A percentile compares a stretch with the other conserved stretches of the same genome.
These are phyloP conservation scores for Eucalyptus pumila DNA, from an alignment of 345 rosid species.

Conservation along the genomic window DNA sequence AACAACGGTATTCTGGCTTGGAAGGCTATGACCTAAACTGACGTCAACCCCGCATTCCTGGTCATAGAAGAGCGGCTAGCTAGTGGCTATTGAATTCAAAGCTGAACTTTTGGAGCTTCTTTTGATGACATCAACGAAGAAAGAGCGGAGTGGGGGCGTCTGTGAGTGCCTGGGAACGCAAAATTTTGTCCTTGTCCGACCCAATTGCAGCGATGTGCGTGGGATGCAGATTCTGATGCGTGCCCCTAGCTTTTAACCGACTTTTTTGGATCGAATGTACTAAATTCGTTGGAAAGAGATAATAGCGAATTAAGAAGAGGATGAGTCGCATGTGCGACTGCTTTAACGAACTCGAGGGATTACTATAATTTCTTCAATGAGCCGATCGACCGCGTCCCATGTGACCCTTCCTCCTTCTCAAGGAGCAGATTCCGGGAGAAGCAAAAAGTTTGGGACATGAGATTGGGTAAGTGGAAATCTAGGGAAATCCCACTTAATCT, in stretches of 20 bases:
- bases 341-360: background rate
- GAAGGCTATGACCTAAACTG: background rate
- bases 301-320: background rate
- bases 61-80: background rate
- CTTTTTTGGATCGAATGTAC: background rate
- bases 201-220: background rate
- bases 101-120: background rate
- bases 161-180: background rate
- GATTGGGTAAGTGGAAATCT: slow-evolving; percentile 58
- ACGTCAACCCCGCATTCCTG: background rate
- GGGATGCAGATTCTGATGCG: background rate
- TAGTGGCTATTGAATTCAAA: background rate
- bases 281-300: background rate
- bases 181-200: background rate
- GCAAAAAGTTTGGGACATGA: background rate
- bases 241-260: background rate
- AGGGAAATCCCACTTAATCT: slow-evolving; percentile 39
- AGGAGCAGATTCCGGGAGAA: slow-evolving; percentile 16
- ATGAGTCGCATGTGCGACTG: background rate
- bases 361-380: background rate
- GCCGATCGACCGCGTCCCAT: slow-evolving; percentile 8
- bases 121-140: background rate
- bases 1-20: background rate
- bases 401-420: slow-evolving; percentile 56
- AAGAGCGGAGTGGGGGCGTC: background rate